Evolutionary conservation across 441 rosid species (phyloP), one percentile per base, ranked within the genome.

Genomic region (Gossypium trilobum): DNA sequence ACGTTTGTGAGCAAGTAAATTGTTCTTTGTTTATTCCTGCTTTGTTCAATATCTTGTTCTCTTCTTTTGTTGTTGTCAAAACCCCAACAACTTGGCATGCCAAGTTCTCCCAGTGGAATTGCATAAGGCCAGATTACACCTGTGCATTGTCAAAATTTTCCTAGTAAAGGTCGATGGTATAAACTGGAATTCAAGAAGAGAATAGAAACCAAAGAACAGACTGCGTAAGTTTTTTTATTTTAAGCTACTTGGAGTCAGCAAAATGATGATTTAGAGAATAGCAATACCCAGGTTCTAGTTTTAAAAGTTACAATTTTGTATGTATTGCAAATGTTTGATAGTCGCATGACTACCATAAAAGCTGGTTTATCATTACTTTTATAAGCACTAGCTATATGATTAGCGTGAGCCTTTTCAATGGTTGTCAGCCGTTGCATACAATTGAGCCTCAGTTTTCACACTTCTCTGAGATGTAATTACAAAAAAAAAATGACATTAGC

Each of bases 21-120:
- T 29, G 7, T 29, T 29, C 6, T 29, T 29, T 4, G 33, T 29
- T 29, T 29, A 1, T 29, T 29, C 33, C 33, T 29, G 0, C 33
- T 29, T 29, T 29, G 0, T 29, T 29, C 33, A 29, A 4, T 29
- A 29, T 29, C 33, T 29, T 29, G 5, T 4, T 29, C 6, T 29
- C 6, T 29, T 4, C 33, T 29, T 29, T 1, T 2, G 2, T 13
- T 19, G 6, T 1, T 29, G 33, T 29, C 7, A 29, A 29, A 29
- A 29, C 33, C 33, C 33, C 33, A 29, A 4, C 20, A 42, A 75
- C 13, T 50, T 59, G n/a, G 54, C 68, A 33, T 27, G 10, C 80
- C 83, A 82, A 2, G 36, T 74, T 72, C 62, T 68, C 2, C 77
- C 75, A 51, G 50, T 54, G 0, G 57, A 61, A 4, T 56, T 11